Evolutionary conservation across 192 early-diverging fungal genomes (phyloP).

Genomic region (Entomortierella parvispora): DNA sequence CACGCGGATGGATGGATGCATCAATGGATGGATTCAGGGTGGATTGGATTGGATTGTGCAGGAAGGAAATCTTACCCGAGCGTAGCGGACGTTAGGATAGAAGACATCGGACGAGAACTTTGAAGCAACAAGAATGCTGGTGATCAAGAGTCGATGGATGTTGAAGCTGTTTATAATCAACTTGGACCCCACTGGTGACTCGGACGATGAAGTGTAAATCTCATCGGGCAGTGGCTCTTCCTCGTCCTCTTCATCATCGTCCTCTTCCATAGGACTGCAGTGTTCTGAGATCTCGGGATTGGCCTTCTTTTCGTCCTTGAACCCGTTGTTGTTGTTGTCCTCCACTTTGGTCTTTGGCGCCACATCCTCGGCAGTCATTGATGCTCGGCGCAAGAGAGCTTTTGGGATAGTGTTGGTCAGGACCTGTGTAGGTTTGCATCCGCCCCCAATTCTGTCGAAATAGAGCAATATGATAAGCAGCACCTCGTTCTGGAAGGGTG

Average conservation of each 20-base stretch:
- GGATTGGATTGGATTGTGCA: no score
- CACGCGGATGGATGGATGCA: conserved; percentile 20
- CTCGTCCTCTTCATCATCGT: conserved; percentile 24
- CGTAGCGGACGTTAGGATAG: conserved; percentile 78
- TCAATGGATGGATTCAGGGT: neutral
- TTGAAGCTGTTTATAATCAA: conserved; percentile 72
- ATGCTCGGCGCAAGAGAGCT: conserved; percentile 37
- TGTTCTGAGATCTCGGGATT: conserved; percentile 6
- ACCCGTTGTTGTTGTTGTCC: neutral
- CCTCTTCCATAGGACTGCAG: conserved; percentile 1
- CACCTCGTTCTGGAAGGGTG: conserved; percentile 73
- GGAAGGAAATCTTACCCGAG: conserved; percentile 56
- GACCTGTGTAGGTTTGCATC: conserved; percentile 51
- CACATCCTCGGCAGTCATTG: conserved; percentile 23
- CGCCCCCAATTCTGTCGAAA: conserved; percentile 70
- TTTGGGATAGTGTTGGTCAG: conserved; percentile 45
- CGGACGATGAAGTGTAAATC: conserved; percentile 56
- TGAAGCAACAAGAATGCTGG: conserved; percentile 75
- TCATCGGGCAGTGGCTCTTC: conserved; percentile 45
- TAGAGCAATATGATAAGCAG: conserved; percentile 78
- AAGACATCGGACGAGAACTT: conserved; percentile 83
- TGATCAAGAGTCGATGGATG: conserved; percentile 76
- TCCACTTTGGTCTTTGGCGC: neutral
- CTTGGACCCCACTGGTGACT: conserved; percentile 45
- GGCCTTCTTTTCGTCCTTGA: conserved; percentile 18